Evolutionary conservation across 2,329 filamentous ascomycete genomes (phyloP).

Genomic region (Botryotinia globosa): DNA sequence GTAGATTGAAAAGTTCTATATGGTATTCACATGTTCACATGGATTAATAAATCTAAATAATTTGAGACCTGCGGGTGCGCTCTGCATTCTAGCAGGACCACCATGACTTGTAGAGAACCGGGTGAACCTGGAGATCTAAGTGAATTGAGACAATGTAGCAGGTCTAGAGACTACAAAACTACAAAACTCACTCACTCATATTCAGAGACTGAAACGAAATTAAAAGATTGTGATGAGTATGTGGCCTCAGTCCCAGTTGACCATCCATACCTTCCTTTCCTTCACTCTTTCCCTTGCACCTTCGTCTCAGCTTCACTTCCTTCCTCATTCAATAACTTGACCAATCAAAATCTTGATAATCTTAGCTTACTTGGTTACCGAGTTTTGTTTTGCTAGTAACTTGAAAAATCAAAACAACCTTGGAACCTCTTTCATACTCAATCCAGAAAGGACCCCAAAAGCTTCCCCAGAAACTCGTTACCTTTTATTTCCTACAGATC

Average conservation of each 20-base stretch:
- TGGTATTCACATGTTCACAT: not conserved
- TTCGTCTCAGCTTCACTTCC: constrained; percentile 2
- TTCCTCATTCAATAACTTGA: not conserved
- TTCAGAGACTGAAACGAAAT: not conserved
- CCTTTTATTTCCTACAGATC: not conserved
- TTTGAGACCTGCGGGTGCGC: not conserved
- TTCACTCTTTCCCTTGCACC: not conserved
- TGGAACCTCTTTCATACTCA: not conserved
- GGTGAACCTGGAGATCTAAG: not conserved
- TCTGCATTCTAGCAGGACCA: not conserved
- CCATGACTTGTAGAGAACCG: not conserved
- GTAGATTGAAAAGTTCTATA: not conserved
- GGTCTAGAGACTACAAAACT: not conserved
- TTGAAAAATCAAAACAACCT: not conserved
- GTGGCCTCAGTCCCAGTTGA: not conserved
- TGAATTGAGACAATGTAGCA: not conserved
- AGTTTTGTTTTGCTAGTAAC: not conserved
- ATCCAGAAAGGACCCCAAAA: not conserved
- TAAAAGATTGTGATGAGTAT: not conserved
- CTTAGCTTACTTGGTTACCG: constrained; percentile 4
- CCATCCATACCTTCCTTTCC: not conserved
- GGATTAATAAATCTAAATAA: not conserved
- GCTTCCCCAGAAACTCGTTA: not conserved
- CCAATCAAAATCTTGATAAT: not conserved
- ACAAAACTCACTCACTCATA: not conserved